phyloP scores from a whole-genome alignment of 1,284 basidiomycete genomes.

The Coniferiporia sulphurascens region DNA sequence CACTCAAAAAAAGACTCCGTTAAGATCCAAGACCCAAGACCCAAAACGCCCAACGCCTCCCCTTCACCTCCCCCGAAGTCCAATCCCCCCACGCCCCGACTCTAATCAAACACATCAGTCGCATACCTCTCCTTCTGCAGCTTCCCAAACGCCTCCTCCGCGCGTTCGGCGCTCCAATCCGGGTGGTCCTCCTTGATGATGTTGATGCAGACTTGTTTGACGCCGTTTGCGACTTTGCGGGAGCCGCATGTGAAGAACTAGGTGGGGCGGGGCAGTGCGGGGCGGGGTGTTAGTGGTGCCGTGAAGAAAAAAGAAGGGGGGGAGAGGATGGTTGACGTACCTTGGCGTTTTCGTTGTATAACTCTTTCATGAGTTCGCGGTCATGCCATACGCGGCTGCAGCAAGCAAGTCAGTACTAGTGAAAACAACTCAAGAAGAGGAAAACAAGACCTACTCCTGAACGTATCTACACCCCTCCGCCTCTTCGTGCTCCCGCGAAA shows the following conservation, averaged over 20 bases:
- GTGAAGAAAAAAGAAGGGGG: background rate
- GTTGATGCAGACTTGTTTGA: slow-evolving; percentile 34
- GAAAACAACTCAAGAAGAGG: background rate
- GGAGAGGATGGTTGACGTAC: slow-evolving; percentile 7
- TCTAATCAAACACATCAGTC: slow-evolving; percentile 40
- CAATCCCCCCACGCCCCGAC: no score
- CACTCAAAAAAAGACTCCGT: no score
- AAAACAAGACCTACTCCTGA: slow-evolving; percentile 37
- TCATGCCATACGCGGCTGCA: slow-evolving; percentile 44
- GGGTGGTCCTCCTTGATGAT: slow-evolving; percentile 31
- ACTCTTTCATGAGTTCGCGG: slow-evolving; percentile 31
- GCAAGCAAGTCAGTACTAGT: background rate
- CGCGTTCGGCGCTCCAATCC: slow-evolving; percentile 26
- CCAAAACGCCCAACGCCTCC: no score
- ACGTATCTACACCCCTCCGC: slow-evolving; percentile 45
- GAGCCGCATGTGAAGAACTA: slow-evolving; percentile 49
- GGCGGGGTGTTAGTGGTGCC: background rate
- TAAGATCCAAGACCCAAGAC: no score
- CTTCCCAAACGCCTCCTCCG: slow-evolving; percentile 29
- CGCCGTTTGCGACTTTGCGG: slow-evolving; percentile 34
- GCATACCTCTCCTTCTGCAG: slow-evolving; percentile 38
- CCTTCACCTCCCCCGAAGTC: no score
- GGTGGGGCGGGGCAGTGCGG: background rate
- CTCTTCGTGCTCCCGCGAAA: slow-evolving; percentile 35
- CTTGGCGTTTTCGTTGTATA: slow-evolving; percentile 34